These are phyloP conservation scores for Diphasiastrum complanatum DNA, from an alignment of 83 land plant species.

Conservation along the genomic window DNA sequence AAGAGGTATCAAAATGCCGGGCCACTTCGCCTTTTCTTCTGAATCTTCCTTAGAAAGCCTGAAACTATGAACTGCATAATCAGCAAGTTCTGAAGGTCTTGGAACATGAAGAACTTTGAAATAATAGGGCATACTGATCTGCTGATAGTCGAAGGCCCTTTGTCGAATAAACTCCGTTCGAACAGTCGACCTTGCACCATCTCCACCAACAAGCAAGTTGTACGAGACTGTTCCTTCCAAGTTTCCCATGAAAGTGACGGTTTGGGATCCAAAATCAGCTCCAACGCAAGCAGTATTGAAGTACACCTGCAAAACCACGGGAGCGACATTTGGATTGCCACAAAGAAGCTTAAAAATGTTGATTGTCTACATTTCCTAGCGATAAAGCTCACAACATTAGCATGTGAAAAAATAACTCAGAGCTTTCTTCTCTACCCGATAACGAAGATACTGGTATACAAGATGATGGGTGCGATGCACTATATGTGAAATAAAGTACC, in stretches of 20 bases:
- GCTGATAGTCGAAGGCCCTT: constrained; percentile 36
- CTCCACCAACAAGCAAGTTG: constrained; percentile 37
- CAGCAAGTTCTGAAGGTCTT: constrained; percentile 27
- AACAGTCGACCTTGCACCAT: constrained; percentile 30
- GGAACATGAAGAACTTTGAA: constrained; percentile 37
- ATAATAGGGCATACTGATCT: constrained; percentile 32
- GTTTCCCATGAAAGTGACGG: constrained; percentile 22
- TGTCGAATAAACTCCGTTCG: constrained; percentile 30
- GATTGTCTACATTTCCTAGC: too few relatives aligned
- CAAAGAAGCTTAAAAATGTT: background rate
- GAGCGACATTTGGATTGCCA: background rate
- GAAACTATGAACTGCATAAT: constrained; percentile 36
- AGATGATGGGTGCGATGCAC: too few relatives aligned
- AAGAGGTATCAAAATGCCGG: constrained; percentile 12
- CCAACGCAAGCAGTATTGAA: constrained; percentile 22
- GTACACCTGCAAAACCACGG: constrained; percentile 21
- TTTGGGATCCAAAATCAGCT: constrained; percentile 28
- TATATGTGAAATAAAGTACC: too few relatives aligned
- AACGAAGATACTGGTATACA: too few relatives aligned
- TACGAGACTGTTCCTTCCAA: constrained; percentile 16
- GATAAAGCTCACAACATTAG: too few relatives aligned
- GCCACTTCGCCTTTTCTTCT: constrained; percentile 9
- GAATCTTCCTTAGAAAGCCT: constrained; percentile 32
- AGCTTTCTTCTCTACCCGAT: too few relatives aligned
- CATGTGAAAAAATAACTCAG: too few relatives aligned